A percentile compares a stretch with the other conserved stretches of the same genome.
Conservation (phyloP, 495 filamentous ascomycete genomes). For the Stereocaulon alpinum region DNA sequence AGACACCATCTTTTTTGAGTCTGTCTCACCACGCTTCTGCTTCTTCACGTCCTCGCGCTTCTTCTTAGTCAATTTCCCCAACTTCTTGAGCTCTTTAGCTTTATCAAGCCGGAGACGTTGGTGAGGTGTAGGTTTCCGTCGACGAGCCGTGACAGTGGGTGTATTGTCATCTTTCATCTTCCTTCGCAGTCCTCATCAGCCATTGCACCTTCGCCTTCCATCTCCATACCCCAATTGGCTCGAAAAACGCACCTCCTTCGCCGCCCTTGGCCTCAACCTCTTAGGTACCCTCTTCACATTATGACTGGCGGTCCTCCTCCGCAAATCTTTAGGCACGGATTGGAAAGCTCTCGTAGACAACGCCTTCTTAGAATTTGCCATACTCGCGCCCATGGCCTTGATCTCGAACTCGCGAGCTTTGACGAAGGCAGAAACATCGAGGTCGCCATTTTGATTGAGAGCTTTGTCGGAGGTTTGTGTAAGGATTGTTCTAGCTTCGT, state of each 20-base stretch:
- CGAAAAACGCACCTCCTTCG: slow-evolving; percentile 48
- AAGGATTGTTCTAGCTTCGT: slow-evolving; percentile 61
- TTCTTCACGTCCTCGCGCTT: slow-evolving; percentile 23
- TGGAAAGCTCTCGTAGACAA: slow-evolving; percentile 75
- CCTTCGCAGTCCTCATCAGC: slow-evolving; percentile 9
- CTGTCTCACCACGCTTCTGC: slow-evolving; percentile 27
- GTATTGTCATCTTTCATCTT: slow-evolving; percentile 87
- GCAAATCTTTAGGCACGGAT: slow-evolving; percentile 70
- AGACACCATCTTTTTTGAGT: slow-evolving; percentile 25
- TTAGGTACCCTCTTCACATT: slow-evolving; percentile 89
- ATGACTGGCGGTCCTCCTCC: slow-evolving; percentile 83
- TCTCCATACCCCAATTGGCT: background rate
- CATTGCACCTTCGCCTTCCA: background rate
- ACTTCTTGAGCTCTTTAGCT: slow-evolving; percentile 56
- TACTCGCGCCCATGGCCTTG: slow-evolving; percentile 65
- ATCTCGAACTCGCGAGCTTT: slow-evolving; percentile 81
- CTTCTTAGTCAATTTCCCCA: slow-evolving; percentile 49
- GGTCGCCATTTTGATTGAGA: slow-evolving; percentile 60
- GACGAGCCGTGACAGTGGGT: slow-evolving; percentile 62
- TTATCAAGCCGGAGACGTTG: slow-evolving; percentile 75
- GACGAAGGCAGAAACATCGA: slow-evolving; percentile 74
- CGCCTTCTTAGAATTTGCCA: slow-evolving; percentile 57
- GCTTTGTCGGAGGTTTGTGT: slow-evolving; percentile 60
- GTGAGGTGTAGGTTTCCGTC: slow-evolving; percentile 57
- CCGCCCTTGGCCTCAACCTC: slow-evolving; percentile 57